Evolutionary conservation across 139 green algal species (phyloP).

Genomic region (Chlorella sorokiniana): DNA sequence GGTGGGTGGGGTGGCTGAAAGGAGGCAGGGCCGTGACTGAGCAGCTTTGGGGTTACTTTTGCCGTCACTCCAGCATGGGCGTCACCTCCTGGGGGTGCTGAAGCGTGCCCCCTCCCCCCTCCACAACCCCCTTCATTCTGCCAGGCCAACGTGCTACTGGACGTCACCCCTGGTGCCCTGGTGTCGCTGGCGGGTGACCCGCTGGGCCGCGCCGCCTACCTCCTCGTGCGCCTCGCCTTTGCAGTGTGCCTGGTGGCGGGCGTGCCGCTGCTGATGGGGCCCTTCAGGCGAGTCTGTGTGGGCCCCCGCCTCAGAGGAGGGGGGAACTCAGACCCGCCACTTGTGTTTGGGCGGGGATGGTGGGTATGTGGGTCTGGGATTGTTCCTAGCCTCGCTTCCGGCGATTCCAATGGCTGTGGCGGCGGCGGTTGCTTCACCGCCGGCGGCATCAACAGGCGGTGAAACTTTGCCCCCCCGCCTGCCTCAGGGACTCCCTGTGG

Average conservation of each 20-base stretch:
- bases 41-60: no score
- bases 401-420: no score
- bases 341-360: not conserved
- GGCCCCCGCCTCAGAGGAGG: no score
- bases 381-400: not conserved
- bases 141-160: conserved; percentile 1
- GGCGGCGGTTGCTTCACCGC: not conserved
- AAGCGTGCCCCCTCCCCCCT: not conserved
- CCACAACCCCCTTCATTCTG: not conserved
- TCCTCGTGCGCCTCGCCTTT: conserved; percentile 14
- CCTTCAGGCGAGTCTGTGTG: conserved; percentile 6
- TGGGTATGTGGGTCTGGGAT: not conserved
- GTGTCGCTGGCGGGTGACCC: not conserved
- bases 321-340: not conserved
- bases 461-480: not conserved
- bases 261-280: conserved; percentile 22
- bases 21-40: no score
- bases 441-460: not conserved
- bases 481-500: conserved; percentile 19
- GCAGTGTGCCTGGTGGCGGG: not conserved
- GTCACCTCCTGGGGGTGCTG: not conserved
- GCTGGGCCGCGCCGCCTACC: not conserved
- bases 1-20: not conserved
- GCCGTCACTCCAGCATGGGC: no score
- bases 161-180: conserved; percentile 5